A percentile compares a stretch with the other conserved stretches of the same genome.
Conservation (phyloP, 1,284 basidiomycete species). For the Athelia psychrophila region DNA sequence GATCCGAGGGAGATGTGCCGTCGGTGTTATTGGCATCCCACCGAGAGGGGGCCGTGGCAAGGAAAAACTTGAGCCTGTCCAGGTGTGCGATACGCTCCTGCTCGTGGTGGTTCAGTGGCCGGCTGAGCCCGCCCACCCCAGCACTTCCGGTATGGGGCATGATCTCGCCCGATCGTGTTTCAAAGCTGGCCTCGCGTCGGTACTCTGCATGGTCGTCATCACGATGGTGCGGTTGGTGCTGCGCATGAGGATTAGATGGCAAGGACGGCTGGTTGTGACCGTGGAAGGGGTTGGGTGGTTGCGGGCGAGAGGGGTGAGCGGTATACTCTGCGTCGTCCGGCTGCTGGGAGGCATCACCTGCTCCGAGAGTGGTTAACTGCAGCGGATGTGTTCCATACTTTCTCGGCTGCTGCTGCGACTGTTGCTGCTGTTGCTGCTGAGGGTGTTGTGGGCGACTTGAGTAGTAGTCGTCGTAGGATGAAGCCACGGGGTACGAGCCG, state of each 20-base stretch:
- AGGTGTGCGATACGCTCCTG: constrained; percentile 68
- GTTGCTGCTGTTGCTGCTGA: too few relatives aligned
- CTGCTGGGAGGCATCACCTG: background rate
- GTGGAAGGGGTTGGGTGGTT: background rate
- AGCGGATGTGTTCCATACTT: background rate
- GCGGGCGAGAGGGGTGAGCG: background rate
- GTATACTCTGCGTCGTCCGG: background rate
- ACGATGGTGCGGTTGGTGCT: too few relatives aligned
- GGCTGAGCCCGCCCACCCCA: constrained; percentile 5
- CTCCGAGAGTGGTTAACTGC: background rate
- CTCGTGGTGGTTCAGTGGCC: constrained; percentile 59
- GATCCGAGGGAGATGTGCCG: constrained; percentile 19
- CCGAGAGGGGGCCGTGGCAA: constrained; percentile 78
- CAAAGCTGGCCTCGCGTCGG: too few relatives aligned
- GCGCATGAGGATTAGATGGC: background rate
- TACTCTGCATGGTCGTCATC: too few relatives aligned
- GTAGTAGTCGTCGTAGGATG: background rate
- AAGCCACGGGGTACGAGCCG: background rate
- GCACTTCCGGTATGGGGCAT: too few relatives aligned
- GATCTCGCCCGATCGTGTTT: too few relatives aligned
- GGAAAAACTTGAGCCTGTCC: constrained; percentile 81
- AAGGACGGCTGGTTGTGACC: background rate
- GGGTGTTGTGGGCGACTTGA: background rate
- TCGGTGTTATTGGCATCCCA: constrained; percentile 43
- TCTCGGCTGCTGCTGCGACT: too few relatives aligned